Base-by-base conservation (phyloP, 768 basidiomycete genomes). In the Amylocystis lapponica region DNA sequence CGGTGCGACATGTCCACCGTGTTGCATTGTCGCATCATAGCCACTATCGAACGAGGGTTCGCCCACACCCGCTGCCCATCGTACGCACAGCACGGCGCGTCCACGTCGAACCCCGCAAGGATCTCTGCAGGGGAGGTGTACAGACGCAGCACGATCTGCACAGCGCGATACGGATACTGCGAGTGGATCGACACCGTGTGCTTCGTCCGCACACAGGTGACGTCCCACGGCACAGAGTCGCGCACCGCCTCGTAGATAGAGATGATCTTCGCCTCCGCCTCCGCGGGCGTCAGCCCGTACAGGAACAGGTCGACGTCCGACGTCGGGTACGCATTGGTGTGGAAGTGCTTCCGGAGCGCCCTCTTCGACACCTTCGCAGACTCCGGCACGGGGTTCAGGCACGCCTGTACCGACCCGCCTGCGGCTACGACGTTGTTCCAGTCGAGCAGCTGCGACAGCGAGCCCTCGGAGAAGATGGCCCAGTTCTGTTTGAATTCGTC, bases 1-100 rank as follows among this genome's bases (percentile, higher is more conserved):
- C 79, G 69, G n/a, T 79, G 65, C 5, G 76, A 75, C 63, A 78
- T 69, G 52, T 80, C 79, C 39, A 79, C 70, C 0, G 74, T 77
- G 56, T 81, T 81, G 61, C 70, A 70, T 55, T 83, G 79, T n/a
- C 76, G 75, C 73, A 83, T 81, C 71, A 75, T 71, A 22, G 79
- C 74, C 10, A 76, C 61, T 39, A 81, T 68, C 11, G 76, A 72
- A 8, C 80, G 69, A 4, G 80, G 80, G 48, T 74, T 79, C 4
- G 75, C 78, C 66, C 71, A 76, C 11, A 81, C 73, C n/a, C 70
- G 74, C 38, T 64, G 47, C 45, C 74, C 75, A 48, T 76, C 70
- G 40, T 66, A 82, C 2, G 74, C 71, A 40, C 74, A 78, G 61
- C 78, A 81, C 4, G 79, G 76, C 0, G 75, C 76, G 47, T 83